A percentile compares a stretch with the other conserved stretches of the same genome.
Conservation (phyloP, 2,329 filamentous ascomycete species). For the Neopestalotiopsis sp. region DNA sequence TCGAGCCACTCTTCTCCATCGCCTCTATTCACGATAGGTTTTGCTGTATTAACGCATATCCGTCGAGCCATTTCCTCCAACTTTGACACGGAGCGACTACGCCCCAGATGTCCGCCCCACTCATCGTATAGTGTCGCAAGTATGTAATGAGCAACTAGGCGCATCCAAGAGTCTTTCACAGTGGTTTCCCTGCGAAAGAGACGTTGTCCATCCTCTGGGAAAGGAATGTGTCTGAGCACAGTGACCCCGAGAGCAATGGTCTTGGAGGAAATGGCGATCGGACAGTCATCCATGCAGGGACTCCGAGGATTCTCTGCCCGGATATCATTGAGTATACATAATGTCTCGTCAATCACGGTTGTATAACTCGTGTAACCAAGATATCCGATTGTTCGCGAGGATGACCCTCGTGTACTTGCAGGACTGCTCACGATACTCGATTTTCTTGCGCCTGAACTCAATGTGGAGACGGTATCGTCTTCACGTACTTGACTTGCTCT, state of each 20-base stretch:
- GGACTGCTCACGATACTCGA: slow-evolving; percentile 18
- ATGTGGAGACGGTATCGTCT: not conserved
- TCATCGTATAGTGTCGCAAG: slow-evolving; percentile 4
- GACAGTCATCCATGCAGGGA: slow-evolving; percentile 2
- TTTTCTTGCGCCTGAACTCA: not conserved
- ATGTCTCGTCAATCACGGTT: slow-evolving; percentile 16
- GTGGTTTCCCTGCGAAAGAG: slow-evolving; percentile 7
- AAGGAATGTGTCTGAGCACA: slow-evolving; percentile 9
- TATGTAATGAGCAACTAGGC: not conserved
- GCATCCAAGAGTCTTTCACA: not conserved
- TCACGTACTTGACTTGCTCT: not conserved
- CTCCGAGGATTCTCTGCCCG: not conserved
- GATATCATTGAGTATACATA: slow-evolving; percentile 9
- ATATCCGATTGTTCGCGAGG: slow-evolving; percentile 22
- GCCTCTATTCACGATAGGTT: not conserved
- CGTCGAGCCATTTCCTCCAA: slow-evolving; percentile 14
- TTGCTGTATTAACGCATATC: slow-evolving; percentile 13
- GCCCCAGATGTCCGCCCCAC: slow-evolving; percentile 8
- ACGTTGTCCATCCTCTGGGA: not conserved
- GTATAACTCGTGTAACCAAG: slow-evolving; percentile 6
- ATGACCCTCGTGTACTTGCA: slow-evolving; percentile 23
- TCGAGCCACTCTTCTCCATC: slow-evolving; percentile 8
- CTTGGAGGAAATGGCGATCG: slow-evolving; percentile 11
- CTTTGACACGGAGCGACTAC: slow-evolving; percentile 1
- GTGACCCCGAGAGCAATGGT: slow-evolving; percentile 12